Evolutionary conservation across 305 asterid species (phyloP), one percentile per base, ranked within the genome.

Genomic region (Ajuga reptans): DNA sequence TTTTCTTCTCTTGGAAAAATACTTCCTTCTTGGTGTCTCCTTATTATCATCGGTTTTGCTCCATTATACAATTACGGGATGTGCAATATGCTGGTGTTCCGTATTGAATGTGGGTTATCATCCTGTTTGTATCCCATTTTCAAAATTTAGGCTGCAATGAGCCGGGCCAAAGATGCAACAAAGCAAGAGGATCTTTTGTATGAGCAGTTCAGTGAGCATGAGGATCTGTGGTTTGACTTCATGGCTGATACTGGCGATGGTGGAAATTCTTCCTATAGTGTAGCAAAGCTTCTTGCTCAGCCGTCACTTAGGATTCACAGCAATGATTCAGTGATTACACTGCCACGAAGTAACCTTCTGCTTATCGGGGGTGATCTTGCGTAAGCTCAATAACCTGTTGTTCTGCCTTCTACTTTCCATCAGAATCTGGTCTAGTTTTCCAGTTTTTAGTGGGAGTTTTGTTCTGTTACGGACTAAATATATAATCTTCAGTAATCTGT

Each of bases 201-300:
- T 45, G 95, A 91, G 73, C 99, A 94, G 71, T 89, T 83, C 63
- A 83, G 88, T 66, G 98, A 82, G 71, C 77, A 80, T 72, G 95
- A 94, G 27, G 97, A 90, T 75, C 64, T 94, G 58, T 94, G 99
- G 99, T 94, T 94, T 77, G 99, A 94, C 80, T 94, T 94, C 75
- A 94, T 94, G 99, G 98, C 99, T 52, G 99, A 94, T 79, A 94
- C 99, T n/a, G 99, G 99, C 27, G 99, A 94, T 68, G 97, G 99
- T 74, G 99, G 99, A 50, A 94, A 94, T 82, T 85, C 99, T 77
- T 85, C 98, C 5, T 94, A 91, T 74, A 79, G 85, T 78, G 95
- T 94, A 59, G 98, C 99, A n/a, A 83, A 86, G 31, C 96, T 94
- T 79, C 95, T 94, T 46, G 99, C 99, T 78, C 98, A 94, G 77